phyloP scores from a whole-genome alignment of 306 rosid genomes.

The Prunus salicina region DNA sequence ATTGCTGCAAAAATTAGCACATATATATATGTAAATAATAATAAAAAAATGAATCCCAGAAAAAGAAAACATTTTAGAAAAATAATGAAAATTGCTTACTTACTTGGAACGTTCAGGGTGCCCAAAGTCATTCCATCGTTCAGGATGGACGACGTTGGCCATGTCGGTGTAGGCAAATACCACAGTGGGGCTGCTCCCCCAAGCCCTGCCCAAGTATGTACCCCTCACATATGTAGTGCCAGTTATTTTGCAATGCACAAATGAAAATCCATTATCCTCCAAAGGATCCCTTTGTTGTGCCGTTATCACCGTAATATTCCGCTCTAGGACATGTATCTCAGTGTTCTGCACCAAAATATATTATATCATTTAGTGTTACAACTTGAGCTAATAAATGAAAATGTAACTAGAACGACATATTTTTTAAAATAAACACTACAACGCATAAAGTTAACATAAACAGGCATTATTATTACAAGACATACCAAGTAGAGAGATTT shows the following conservation, averaged over 20 bases:
- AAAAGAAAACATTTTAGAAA: background rate
- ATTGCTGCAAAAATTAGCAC: slow-evolving; percentile 20
- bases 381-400: too few relatives aligned
- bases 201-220: slow-evolving; percentile 52
- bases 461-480: background rate
- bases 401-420: too few relatives aligned
- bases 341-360: slow-evolving; percentile 32
- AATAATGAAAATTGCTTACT: slow-evolving; percentile 17
- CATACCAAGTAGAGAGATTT: slow-evolving; percentile 41
- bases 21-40: background rate
- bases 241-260: slow-evolving; percentile 46
- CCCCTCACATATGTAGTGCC: slow-evolving; percentile 24
- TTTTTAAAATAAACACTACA: too few relatives aligned
- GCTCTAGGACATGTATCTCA: slow-evolving; percentile 15
- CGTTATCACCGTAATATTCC: slow-evolving; percentile 33
- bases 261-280: slow-evolving; percentile 33
- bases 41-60: background rate
- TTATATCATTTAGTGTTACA: background rate
- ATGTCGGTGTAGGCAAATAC: slow-evolving; percentile 40
- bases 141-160: slow-evolving; percentile 14
- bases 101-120: background rate
- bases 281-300: slow-evolving; percentile 42
- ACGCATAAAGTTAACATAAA: too few relatives aligned
- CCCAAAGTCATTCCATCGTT: slow-evolving; percentile 38
- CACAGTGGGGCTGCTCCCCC: slow-evolving; percentile 38